Evolutionary conservation across 1,139 yeast genomes (phyloP), one percentile per base, ranked within the genome.

Genomic region (Saccharomycopsis crataegensis): DNA sequence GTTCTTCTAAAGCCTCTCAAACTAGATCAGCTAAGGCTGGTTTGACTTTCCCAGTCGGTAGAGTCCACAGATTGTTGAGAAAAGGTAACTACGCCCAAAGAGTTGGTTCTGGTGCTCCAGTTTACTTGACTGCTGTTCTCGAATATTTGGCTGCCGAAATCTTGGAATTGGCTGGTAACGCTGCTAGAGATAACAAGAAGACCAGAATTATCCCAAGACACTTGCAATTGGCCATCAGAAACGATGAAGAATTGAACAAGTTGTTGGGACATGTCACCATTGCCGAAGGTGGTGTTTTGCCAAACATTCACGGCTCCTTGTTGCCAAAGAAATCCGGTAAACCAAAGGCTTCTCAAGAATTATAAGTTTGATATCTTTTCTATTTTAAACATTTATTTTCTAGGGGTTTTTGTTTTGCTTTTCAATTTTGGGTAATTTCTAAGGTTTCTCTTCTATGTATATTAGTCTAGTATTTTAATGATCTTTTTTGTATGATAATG

Each of bases 21-120:
- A 86, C 97, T 57, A 90, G 98, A 83, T 91, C 98, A 65, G 85
- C 96, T 62, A 91, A 89, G 80, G 98, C 98, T 71, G 98, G 97
- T 74, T 83, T 91, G 72, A 88, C 96, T 67, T 91, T 91, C 95
- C 98, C 98, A 77, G 98, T 91, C 65, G 98, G 98, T 75, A 93
- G 98, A 85, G 94, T 91, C 64, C 97, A 91, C 82, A 85, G 97
- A 80, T 82, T 90, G 68, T 78, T 91, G 69, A 88, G 96, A 82
- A 90, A 87, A 78, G 98, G 98, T 70, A 91, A 91, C 84, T 91
- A 91, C 78, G 97, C 97, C 67, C 97, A 91, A 80, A 87, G 98
- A 81, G 86, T 91, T 68, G 97, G 98, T 83, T 91, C 96, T 64
- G 97, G 96, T 80, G 95, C 95, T 65, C 94, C 94, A 74, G 94